Percentiles rank a stretch among this genome's conserved stretches.
Evolutionary conservation across 2,329 filamentous ascomycete genomes (phyloP).

Genomic region (Neofusicoccum ribis): DNA sequence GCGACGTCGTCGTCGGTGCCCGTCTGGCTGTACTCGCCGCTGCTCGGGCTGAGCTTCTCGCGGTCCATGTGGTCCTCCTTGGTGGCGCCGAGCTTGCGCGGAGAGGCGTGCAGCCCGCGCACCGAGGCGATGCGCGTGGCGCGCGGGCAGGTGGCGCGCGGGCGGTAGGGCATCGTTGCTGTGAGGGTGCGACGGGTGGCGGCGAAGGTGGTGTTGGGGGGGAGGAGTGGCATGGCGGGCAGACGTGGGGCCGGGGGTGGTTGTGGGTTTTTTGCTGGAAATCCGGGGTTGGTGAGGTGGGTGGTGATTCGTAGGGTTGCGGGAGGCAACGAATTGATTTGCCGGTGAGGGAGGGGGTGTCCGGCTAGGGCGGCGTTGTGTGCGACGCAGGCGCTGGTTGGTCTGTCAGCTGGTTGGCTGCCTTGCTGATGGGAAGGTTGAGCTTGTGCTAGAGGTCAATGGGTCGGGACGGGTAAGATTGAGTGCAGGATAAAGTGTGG

Average conservation of each 20-base stretch:
- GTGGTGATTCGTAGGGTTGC: neutral
- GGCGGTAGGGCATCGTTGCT: neutral
- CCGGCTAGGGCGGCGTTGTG: neutral
- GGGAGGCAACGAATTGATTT: neutral
- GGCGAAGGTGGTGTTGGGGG: neutral
- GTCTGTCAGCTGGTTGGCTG: neutral
- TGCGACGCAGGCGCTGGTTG: neutral
- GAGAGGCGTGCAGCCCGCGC: slow-evolving; percentile 1
- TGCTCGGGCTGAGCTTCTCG: slow-evolving; percentile 63
- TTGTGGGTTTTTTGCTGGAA: neutral
- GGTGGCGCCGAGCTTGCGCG: slow-evolving; percentile 13
- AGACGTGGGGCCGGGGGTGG: neutral
- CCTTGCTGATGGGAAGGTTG: neutral
- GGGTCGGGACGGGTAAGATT: neutral
- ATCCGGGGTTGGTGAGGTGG: neutral
- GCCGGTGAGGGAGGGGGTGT: neutral
- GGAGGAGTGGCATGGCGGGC: neutral
- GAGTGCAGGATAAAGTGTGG: neutral
- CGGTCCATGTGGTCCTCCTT: slow-evolving; percentile 48
- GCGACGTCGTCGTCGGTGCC: slow-evolving; percentile 63
- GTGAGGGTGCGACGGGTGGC: neutral
- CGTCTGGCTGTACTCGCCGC: slow-evolving; percentile 68
- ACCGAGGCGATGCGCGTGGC: slow-evolving; percentile 6
- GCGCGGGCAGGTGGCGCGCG: slow-evolving; percentile 13
- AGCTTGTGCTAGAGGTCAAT: neutral